phyloP scores from a whole-genome alignment of 2,329 filamentous ascomycete species.

The Amylocarpus encephaloides region DNA sequence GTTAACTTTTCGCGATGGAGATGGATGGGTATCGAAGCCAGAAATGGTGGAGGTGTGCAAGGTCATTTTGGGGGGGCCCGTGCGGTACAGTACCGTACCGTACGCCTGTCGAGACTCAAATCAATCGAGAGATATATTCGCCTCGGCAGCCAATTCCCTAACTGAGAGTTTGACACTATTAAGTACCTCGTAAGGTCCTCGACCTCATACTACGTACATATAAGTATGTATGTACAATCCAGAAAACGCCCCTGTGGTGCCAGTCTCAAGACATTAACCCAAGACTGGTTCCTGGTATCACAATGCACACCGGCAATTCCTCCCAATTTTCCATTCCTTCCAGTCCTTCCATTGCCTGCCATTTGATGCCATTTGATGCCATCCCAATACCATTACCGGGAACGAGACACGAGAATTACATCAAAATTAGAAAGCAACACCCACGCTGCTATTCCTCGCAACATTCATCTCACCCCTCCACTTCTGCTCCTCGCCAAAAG shows the following conservation, averaged over 20 bases:
- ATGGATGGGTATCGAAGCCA: too few species aligned
- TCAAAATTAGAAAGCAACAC: conserved; percentile 38
- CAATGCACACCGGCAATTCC: background rate
- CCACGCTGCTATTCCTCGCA: conserved; percentile 35
- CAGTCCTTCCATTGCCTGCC: background rate
- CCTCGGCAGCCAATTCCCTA: too few species aligned
- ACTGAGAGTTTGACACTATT: too few species aligned
- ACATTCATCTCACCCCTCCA: conserved; percentile 28
- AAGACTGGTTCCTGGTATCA: background rate
- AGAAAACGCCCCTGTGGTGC: background rate
- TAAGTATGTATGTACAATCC: background rate
- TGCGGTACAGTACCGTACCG: too few species aligned
- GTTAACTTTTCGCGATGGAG: too few species aligned
- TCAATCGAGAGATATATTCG: too few species aligned
- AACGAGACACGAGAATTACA: background rate
- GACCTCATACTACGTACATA: background rate
- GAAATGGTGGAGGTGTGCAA: too few species aligned
- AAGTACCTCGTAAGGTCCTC: too few species aligned
- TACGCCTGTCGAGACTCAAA: too few species aligned
- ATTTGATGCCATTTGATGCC: background rate
- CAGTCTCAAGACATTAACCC: background rate
- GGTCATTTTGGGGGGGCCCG: background rate
- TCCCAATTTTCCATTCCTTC: background rate
- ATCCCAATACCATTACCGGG: background rate
- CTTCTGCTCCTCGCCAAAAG: conserved; percentile 22